Evolutionary conservation across 768 basidiomycete genomes (phyloP).

Genomic region (Podaxis sp.): DNA sequence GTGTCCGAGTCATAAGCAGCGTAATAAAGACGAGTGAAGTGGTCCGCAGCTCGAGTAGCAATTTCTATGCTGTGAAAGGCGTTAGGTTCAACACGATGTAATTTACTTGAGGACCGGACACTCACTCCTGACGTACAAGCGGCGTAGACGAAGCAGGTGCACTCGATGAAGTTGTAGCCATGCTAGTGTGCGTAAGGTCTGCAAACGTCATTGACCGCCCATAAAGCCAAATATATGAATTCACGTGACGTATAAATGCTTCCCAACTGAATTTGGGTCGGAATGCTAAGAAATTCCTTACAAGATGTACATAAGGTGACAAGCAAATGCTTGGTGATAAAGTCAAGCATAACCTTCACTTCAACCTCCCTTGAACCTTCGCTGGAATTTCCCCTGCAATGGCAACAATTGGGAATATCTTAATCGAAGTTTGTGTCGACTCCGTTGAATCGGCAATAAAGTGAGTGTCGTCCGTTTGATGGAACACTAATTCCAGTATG

Average conservation of each 20-base stretch:
- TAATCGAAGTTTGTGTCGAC: conserved; percentile 28
- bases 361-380: neutral
- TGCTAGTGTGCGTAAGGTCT: neutral
- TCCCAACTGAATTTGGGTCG: neutral
- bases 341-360: neutral
- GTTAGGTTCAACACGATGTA: neutral
- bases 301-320: conserved; percentile 6
- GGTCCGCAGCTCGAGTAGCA: conserved; percentile 78
- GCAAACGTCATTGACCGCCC: neutral
- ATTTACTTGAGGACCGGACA: neutral
- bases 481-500: neutral
- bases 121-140: conserved; percentile 14
- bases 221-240: neutral
- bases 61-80: conserved; percentile 69
- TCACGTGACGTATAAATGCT: conserved; percentile 4
- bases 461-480: conserved; percentile 14
- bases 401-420: conserved; percentile 9
- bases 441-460: conserved; percentile 26
- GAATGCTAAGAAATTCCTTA: conserved; percentile 3
- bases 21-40: conserved; percentile 83
- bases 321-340: neutral
- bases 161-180: conserved; percentile 3
- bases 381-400: neutral
- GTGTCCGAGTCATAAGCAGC: conserved; percentile 76
- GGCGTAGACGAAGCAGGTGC: neutral